These are phyloP conservation scores for Dothidotthia symphoricarpi DNA, from an alignment of 2,329 filamentous ascomycete species.

Conservation along the genomic window DNA sequence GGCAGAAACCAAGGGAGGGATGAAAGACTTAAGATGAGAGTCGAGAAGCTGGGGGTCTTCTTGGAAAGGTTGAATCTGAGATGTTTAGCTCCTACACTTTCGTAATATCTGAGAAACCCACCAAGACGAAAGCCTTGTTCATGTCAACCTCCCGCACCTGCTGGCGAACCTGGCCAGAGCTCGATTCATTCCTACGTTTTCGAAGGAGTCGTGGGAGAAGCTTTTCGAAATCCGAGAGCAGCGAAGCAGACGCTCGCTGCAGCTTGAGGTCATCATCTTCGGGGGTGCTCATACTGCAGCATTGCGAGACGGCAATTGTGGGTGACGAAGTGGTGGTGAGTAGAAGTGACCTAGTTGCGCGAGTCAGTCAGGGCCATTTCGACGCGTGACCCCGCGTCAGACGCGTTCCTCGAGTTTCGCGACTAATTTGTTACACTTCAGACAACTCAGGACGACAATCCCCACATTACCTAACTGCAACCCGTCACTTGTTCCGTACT, in stretches of 20 bases:
- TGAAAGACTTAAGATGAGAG: slow-evolving; percentile 71
- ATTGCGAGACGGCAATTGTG: slow-evolving; percentile 3
- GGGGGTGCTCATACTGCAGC: slow-evolving; percentile 34
- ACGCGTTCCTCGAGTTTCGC: slow-evolving; percentile 4
- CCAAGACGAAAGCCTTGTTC: slow-evolving; percentile 39
- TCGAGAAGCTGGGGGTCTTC: slow-evolving; percentile 93
- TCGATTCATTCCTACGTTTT: slow-evolving; percentile 27
- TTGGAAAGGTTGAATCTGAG: slow-evolving; percentile 79
- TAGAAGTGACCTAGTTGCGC: slow-evolving; percentile 12
- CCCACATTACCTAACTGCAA: neutral
- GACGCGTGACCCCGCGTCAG: slow-evolving; percentile 33
- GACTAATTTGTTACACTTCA: slow-evolving; percentile 4
- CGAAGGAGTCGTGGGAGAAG: slow-evolving; percentile 41
- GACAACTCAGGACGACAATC: neutral
- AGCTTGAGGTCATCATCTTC: slow-evolving; percentile 50
- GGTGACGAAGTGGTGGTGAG: slow-evolving; percentile 1
- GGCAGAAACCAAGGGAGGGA: slow-evolving; percentile 71
- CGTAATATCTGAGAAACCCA: slow-evolving; percentile 10
- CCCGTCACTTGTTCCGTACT: slow-evolving; percentile 1
- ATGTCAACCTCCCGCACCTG: slow-evolving; percentile 44
- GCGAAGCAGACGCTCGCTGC: slow-evolving; percentile 43
- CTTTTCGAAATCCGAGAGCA: slow-evolving; percentile 31
- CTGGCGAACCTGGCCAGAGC: slow-evolving; percentile 33
- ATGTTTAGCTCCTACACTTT: slow-evolving; percentile 1
- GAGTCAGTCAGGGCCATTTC: slow-evolving; percentile 28